Base-by-base conservation (phyloP, 208 protist species). In the Wallacemonas sp. region DNA sequence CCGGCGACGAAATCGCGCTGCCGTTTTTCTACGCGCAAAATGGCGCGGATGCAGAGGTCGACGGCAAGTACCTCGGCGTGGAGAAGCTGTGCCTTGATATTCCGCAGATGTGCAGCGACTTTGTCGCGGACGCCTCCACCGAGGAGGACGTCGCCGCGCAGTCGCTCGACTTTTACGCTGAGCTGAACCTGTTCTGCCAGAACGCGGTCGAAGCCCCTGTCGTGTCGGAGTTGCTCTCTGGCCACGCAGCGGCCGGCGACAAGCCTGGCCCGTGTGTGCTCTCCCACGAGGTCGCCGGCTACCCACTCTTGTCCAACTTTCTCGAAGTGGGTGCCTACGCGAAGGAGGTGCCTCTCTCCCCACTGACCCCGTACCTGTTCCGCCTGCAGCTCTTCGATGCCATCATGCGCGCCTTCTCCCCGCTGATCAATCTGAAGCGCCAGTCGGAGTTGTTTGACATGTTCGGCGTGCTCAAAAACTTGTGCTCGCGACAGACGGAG, bases 361-460 rank as follows among this genome's bases (percentile, higher is more conserved):
- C 79, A 12, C 78, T 96, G 17, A 44, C 65, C 24, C 85, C 91
- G 46, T 96, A 96, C 66, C 8, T 88, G 11, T 56, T 77, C 47
- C 86, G 74, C 27, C 72, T 93, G n/a, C 66, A 80, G 29, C 69
- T 88, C 33, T 81, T 96, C 56, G 86, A 96, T 66, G 71, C 82
- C 46, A 39, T 96, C 27, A 88, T 81, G 33, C 67, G 74, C 21
- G 75, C 83, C 36, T 89, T 96, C 54, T 81, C 80, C 8, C 85
- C 80, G 2, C 74, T 96, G 19, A 83, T 96, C 44, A 88, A 96
- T 70, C 57, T 96, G 47, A 71, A 73, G 33, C 78, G 80, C 23
- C 68, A 80, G 17, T 86, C 83, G 27, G 88, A 96, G 74, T 64
- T 93, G 11, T 86, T 94, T 64, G 83, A 93, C 21, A 81, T 92